A percentile compares a stretch with the other conserved stretches of the same genome.
Evolutionary conservation across 768 basidiomycete genomes (phyloP).

Genomic region (Melanogaster broomeanus): DNA sequence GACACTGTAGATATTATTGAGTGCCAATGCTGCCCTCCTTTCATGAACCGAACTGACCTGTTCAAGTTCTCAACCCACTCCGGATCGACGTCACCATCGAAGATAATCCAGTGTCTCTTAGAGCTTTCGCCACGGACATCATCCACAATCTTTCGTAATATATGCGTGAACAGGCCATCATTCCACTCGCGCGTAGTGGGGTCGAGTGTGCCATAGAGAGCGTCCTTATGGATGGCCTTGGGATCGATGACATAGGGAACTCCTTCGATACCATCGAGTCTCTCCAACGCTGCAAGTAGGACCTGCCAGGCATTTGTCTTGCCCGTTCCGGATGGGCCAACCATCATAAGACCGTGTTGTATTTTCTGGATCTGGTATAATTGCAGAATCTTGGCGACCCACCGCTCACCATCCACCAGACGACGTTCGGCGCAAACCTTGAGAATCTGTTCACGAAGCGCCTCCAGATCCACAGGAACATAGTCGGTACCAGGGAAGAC

Average conservation of each 20-base stretch:
- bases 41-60: slow-evolving; percentile 56
- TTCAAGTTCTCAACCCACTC: slow-evolving; percentile 99
- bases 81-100: slow-evolving; percentile 98
- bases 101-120: slow-evolving; percentile 98
- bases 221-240: slow-evolving; percentile 99
- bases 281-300: slow-evolving; percentile 84
- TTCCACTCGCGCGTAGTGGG: slow-evolving; percentile 99
- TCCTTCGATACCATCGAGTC: slow-evolving; percentile 90
- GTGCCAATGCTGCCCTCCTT: not conserved
- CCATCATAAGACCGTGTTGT: slow-evolving; percentile 99
- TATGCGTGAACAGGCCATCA: slow-evolving; percentile 97
- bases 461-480: slow-evolving; percentile 83
- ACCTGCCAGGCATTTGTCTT: slow-evolving; percentile 98
- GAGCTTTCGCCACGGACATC: slow-evolving; percentile 97
- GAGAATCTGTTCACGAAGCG: slow-evolving; percentile 80
- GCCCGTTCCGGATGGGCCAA: slow-evolving; percentile 94
- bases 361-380: slow-evolving; percentile 99
- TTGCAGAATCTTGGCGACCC: slow-evolving; percentile 95
- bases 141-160: slow-evolving; percentile 96
- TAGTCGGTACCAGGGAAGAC: slow-evolving; percentile 98
- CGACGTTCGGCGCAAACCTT: slow-evolving; percentile 86
- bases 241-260: slow-evolving; percentile 97
- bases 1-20: slow-evolving; percentile 57
- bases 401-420: slow-evolving; percentile 82
- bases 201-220: slow-evolving; percentile 95